phyloP scores from a whole-genome alignment of 805 yeast genomes.

The Kluyveromyces dobzhanskii region DNA sequence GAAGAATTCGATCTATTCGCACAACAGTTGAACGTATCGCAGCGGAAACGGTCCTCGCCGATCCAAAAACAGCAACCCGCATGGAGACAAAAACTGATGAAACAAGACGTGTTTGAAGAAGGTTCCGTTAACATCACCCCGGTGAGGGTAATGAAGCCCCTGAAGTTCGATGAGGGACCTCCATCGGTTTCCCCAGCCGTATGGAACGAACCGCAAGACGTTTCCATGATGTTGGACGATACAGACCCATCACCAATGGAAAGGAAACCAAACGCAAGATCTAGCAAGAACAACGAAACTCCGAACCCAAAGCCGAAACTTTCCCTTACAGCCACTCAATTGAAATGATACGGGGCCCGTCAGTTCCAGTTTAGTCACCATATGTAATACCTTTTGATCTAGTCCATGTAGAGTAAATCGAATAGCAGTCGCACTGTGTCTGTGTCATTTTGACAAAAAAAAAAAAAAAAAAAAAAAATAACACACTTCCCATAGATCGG shows the following conservation, averaged over 20 bases:
- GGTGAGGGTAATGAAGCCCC: no score
- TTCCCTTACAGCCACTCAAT: conserved; percentile 8
- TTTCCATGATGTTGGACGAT: conserved; percentile 17
- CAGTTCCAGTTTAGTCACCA: no score
- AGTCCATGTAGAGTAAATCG: no score
- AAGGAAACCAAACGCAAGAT: conserved; percentile 7
- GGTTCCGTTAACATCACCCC: no score
- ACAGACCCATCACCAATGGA: conserved; percentile 16
- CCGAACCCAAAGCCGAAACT: conserved; percentile 5
- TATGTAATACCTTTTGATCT: no score
- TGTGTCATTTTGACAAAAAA: no score
- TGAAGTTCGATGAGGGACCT: no score
- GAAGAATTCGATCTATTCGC: conserved; percentile 31
- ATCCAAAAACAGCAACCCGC: conserved; percentile 17
- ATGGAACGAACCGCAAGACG: conserved; percentile 13
- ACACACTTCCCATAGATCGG: no score
- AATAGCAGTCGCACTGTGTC: no score
- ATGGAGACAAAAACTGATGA: conserved; percentile 11
- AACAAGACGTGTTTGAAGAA: conserved; percentile 11
- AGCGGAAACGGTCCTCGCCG: conserved; percentile 12
- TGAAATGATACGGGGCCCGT: conserved; percentile 1
- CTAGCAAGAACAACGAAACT: conserved; percentile 4
- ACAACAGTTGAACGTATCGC: not conserved
- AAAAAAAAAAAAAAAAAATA: no score
- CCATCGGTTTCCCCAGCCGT: conserved; percentile 12